Evolutionary conservation across 2,329 filamentous ascomycete genomes (phyloP).

Genomic region (Xylariaceae sp.): DNA sequence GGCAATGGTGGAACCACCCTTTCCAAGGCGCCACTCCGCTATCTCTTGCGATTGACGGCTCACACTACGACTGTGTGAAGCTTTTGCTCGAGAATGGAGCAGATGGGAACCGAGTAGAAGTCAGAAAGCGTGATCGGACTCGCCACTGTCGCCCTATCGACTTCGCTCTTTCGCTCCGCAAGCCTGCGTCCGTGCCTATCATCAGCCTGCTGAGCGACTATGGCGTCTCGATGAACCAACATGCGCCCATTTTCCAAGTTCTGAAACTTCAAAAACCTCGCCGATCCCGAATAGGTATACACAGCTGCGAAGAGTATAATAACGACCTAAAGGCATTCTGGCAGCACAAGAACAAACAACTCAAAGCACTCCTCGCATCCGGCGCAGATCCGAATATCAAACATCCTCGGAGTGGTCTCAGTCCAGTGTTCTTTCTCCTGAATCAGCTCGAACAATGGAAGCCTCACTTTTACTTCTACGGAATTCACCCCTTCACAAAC

Average conservation of each 20-base stretch:
- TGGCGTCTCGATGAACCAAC: background rate
- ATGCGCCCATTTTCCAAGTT: conserved; percentile 11
- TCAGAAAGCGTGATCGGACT: rapidly evolving
- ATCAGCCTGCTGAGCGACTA: conserved; percentile 5
- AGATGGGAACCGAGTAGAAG: no score
- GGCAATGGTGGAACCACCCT: no score
- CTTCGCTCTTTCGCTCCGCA: conserved; percentile 4
- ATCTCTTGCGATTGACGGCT: no score
- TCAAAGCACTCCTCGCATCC: conserved; percentile 5
- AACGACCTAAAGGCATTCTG: background rate
- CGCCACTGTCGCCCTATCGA: conserved; percentile 10
- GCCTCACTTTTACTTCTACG: background rate
- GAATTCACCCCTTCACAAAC: no score
- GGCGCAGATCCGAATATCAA: conserved; percentile 4
- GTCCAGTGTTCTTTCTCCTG: conserved; percentile 11
- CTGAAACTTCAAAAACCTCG: conserved; percentile 9
- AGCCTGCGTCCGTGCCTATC: conserved; percentile 1
- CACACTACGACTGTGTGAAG: no score
- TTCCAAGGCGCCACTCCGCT: no score
- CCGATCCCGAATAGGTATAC: no score
- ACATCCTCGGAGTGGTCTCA: background rate
- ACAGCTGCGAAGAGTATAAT: conserved; percentile 5
- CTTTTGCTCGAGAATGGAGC: no score
- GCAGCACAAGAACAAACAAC: conserved; percentile 4
- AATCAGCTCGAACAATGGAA: background rate